Evolutionary conservation across 805 yeast species (phyloP).

Genomic region (Pichia cephalocereana): DNA sequence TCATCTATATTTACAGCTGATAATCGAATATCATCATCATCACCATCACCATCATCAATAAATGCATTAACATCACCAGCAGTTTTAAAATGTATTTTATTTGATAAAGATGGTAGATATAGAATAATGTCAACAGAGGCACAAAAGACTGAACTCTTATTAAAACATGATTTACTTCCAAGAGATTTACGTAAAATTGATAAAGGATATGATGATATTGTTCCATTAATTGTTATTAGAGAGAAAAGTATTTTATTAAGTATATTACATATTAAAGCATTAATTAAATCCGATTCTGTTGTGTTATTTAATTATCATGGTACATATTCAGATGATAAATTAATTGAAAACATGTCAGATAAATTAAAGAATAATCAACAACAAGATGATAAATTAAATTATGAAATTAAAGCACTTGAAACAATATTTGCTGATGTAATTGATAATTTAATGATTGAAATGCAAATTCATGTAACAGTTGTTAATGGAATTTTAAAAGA

Average conservation of each 20-base stretch:
- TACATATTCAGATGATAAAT: constrained; percentile 35
- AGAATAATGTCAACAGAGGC: constrained; percentile 37
- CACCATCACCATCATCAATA: neutral
- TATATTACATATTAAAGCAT: constrained; percentile 40
- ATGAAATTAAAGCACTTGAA: constrained; percentile 87
- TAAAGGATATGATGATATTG: constrained; percentile 38
- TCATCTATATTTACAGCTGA: neutral
- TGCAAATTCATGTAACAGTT: constrained; percentile 74
- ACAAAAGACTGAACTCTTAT: constrained; percentile 34
- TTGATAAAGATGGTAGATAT: constrained; percentile 36
- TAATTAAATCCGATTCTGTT: constrained; percentile 43
- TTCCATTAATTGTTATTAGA: constrained; percentile 45
- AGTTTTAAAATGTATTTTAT: constrained; percentile 36
- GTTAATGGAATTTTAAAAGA: constrained; percentile 66
- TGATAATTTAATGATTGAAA: constrained; percentile 71
- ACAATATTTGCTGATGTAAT: constrained; percentile 76
- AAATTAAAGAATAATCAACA: constrained; percentile 25
- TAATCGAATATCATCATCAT: neutral
- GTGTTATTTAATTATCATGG: constrained; percentile 41
- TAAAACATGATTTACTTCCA: constrained; percentile 37
- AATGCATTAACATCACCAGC: constrained; percentile 8
- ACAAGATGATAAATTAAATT: constrained; percentile 44
- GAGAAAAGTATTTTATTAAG: constrained; percentile 38
- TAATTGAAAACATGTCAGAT: constrained; percentile 33
- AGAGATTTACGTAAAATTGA: constrained; percentile 48